Percentiles rank a stretch among this genome's conserved stretches.
These are phyloP conservation scores for Russula ochroleuca DNA, from an alignment of 768 basidiomycete genomes.

Conservation along the genomic window DNA sequence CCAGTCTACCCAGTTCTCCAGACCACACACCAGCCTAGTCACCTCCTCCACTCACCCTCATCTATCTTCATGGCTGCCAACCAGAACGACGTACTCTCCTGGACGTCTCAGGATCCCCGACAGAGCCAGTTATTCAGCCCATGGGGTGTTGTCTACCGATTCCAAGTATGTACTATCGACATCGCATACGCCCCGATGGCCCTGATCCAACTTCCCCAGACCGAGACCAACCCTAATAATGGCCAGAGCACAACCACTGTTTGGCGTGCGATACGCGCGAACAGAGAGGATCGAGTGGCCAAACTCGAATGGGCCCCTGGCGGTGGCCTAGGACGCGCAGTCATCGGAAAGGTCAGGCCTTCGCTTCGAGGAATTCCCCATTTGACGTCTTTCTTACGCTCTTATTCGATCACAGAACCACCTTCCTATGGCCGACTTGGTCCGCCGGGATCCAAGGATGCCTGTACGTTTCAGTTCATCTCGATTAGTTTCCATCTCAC, in stretches of 20 bases:
- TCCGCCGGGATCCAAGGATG: slow-evolving; percentile 59
- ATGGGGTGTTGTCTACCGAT: slow-evolving; percentile 78
- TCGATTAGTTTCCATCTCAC: slow-evolving; percentile 20
- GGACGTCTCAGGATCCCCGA: slow-evolving; percentile 84
- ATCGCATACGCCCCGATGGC: slow-evolving; percentile 27
- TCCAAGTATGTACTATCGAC: slow-evolving; percentile 50
- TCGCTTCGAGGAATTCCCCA: slow-evolving; percentile 30
- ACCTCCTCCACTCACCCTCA: slow-evolving; percentile 30
- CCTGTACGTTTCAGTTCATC: slow-evolving; percentile 44
- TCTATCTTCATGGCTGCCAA: slow-evolving; percentile 43
- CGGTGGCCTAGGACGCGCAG: slow-evolving; percentile 77
- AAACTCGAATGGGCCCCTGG: slow-evolving; percentile 83
- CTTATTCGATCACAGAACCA: slow-evolving; percentile 49
- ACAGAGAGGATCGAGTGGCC: slow-evolving; percentile 84
- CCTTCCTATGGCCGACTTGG: slow-evolving; percentile 78
- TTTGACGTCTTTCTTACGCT: slow-evolving; percentile 24
- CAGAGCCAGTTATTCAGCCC: slow-evolving; percentile 79
- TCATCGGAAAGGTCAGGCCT: slow-evolving; percentile 70
- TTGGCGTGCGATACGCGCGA: slow-evolving; percentile 75
- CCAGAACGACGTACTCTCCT: slow-evolving; percentile 63
- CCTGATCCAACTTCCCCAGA: slow-evolving; percentile 45
- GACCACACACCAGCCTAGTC: slow-evolving; percentile 24
- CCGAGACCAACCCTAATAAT: slow-evolving; percentile 48
- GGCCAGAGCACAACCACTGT: slow-evolving; percentile 74
- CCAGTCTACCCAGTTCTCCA: slow-evolving; percentile 30